A percentile compares a stretch with the other conserved stretches of the same genome.
Evolutionary conservation across 78 protist genomes (phyloP).

Genomic region (Diacronema lutheri): DNA sequence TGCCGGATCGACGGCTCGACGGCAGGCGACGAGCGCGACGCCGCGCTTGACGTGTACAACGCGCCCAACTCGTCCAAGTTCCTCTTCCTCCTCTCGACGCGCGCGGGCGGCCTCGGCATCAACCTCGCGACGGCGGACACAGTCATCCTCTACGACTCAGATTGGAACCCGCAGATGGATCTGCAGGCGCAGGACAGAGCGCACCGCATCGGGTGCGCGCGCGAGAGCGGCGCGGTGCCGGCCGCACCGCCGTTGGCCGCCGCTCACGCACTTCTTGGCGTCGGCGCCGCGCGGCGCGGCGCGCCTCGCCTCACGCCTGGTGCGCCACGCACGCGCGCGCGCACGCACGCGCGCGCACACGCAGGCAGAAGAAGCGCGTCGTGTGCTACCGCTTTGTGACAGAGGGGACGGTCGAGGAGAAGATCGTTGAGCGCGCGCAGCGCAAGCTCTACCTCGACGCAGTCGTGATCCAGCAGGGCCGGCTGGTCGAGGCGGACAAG

Average conservation of each 20-base stretch:
- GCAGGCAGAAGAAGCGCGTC: conserved; percentile 24
- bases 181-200: conserved; percentile 98
- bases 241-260: too few species aligned
- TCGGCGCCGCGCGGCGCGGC: too few species aligned
- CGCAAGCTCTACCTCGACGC: conserved; percentile 93
- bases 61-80: conserved; percentile 59
- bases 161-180: conserved; percentile 96
- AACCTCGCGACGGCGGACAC: conserved; percentile 94
- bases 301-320: neutral
- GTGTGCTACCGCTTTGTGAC: conserved; percentile 6
- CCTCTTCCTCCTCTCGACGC: conserved; percentile 75
- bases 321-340: too few species aligned
- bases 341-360: too few species aligned
- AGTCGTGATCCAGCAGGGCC: conserved; percentile 82
- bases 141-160: conserved; percentile 94
- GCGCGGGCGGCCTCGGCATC: conserved; percentile 98
- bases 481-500: neutral
- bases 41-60: conserved; percentile 88
- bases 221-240: too few species aligned
- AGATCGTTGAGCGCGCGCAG: conserved; percentile 90
- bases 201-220: conserved; percentile 99
- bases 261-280: too few species aligned
- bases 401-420: conserved; percentile 87
- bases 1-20: conserved; percentile 31
- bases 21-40: conserved; percentile 67